Conservation (phyloP, 2,329 filamentous ascomycete genomes). For the Hypoxylon sp. region DNA sequence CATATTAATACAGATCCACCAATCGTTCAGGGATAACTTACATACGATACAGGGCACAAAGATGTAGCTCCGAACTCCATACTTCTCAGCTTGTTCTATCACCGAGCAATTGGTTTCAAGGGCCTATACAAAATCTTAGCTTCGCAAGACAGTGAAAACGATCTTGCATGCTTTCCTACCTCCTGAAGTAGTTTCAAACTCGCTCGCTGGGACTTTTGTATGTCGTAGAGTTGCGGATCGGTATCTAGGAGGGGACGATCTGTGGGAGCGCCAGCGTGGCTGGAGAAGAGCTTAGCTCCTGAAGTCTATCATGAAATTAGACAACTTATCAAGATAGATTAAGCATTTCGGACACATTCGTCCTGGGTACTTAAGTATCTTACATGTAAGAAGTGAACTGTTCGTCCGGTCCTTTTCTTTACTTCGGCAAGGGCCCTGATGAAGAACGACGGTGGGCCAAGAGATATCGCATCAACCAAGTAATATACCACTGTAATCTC, state of each 20-base stretch:
- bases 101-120: slow-evolving; percentile 59
- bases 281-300: slow-evolving; percentile 68
- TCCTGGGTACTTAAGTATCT: slow-evolving; percentile 22
- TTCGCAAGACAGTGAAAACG: background rate
- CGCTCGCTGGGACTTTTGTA: slow-evolving; percentile 57
- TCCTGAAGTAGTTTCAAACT: slow-evolving; percentile 46
- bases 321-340: background rate
- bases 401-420: slow-evolving; percentile 56
- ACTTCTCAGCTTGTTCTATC: slow-evolving; percentile 59
- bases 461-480: slow-evolving; percentile 60
- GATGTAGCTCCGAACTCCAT: slow-evolving; percentile 65
- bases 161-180: slow-evolving; percentile 39
- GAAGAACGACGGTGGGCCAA: slow-evolving; percentile 56
- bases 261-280: slow-evolving; percentile 60
- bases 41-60: slow-evolving; percentile 69
- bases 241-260: slow-evolving; percentile 61
- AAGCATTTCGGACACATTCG: background rate
- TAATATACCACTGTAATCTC: slow-evolving; percentile 65
- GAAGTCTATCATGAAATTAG: slow-evolving; percentile 56
- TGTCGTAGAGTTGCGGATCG: slow-evolving; percentile 59
- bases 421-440: slow-evolving; percentile 64
- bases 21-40: slow-evolving; percentile 39
- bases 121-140: slow-evolving; percentile 51
- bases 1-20: no score
- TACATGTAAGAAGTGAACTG: slow-evolving; percentile 65